A percentile compares a stretch with the other conserved stretches of the same genome.
Evolutionary conservation across 2,329 filamentous ascomycete species (phyloP).

Genomic region (Metarhizium guizhouense): DNA sequence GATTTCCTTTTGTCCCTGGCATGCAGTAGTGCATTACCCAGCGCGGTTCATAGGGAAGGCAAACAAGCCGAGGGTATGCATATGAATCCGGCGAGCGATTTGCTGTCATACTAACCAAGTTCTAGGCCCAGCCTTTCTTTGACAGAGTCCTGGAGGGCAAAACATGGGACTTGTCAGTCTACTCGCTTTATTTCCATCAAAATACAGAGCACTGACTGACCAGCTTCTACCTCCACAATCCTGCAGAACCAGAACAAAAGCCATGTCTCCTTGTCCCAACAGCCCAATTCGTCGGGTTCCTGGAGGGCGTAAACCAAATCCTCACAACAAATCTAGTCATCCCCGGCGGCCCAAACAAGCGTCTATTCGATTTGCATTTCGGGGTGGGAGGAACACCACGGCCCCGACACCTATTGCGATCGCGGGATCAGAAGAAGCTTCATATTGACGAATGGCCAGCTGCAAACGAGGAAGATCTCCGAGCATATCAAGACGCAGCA

Average conservation of each 20-base stretch:
- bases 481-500: conserved; percentile 17
- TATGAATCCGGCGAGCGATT: neutral
- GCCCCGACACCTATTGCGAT: conserved; percentile 59
- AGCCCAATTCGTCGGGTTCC: conserved; percentile 53
- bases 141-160: conserved; percentile 48
- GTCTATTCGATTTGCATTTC: conserved; percentile 55
- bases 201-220: neutral
- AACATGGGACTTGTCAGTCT: conserved; percentile 67
- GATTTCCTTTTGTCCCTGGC: conserved; percentile 39
- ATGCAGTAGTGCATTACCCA: conserved; percentile 48
- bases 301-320: conserved; percentile 55
- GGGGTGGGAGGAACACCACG: conserved; percentile 47
- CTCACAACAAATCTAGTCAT: conserved; percentile 47
- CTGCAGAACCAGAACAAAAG: conserved; percentile 32
- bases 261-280: conserved; percentile 61
- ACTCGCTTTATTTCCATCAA: neutral
- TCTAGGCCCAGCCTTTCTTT: conserved; percentile 43
- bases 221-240: conserved; percentile 60
- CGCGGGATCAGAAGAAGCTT: conserved; percentile 29
- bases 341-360: conserved; percentile 39
- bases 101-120: neutral
- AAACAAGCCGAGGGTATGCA: conserved; percentile 38
- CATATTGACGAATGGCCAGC: conserved; percentile 25
- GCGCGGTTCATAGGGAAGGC: conserved; percentile 46
- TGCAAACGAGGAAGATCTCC: conserved; percentile 26